phyloP scores from a whole-genome alignment of 257 asterid species.

The Penstemon barbatus region DNA sequence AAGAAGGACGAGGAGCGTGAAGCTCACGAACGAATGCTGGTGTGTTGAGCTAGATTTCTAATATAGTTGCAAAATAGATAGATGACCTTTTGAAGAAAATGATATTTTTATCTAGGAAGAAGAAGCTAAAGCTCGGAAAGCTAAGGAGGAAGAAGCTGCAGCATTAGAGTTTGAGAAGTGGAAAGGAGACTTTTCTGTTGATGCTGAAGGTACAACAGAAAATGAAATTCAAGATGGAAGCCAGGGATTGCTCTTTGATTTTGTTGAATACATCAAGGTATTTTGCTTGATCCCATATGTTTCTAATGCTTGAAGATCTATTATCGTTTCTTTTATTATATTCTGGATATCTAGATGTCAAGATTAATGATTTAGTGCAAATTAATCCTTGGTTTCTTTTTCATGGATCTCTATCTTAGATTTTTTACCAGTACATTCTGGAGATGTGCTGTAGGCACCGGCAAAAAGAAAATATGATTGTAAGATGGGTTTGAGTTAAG shows the following conservation, averaged over 20 bases:
- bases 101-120: slow-evolving; percentile 66
- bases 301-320: slow-evolving; percentile 7
- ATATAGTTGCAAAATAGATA: not conserved
- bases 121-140: slow-evolving; percentile 84
- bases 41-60: slow-evolving; percentile 36
- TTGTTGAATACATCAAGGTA: slow-evolving; percentile 97
- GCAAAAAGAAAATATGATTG: not conserved
- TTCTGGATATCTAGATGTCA: slow-evolving; percentile 17
- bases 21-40: slow-evolving; percentile 85
- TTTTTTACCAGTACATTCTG: not conserved
- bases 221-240: slow-evolving; percentile 79
- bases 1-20: slow-evolving; percentile 97
- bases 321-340: slow-evolving; percentile 7
- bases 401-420: not conserved
- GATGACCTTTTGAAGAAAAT: slow-evolving; percentile 3
- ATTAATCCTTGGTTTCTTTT: not conserved
- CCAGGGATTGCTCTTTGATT: slow-evolving; percentile 79
- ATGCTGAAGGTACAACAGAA: slow-evolving; percentile 95
- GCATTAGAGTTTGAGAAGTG: slow-evolving; percentile 92
- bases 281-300: slow-evolving; percentile 11
- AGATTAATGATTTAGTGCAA: slow-evolving; percentile 19
- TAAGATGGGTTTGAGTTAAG: slow-evolving; percentile 4
- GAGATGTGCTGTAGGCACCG: not conserved
- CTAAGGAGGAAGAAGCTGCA: slow-evolving; percentile 92
- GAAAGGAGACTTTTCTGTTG: slow-evolving; percentile 93